Evolutionary conservation across 352 stramenopile genomes (phyloP).

Genomic region (Phytophthora cactorum): DNA sequence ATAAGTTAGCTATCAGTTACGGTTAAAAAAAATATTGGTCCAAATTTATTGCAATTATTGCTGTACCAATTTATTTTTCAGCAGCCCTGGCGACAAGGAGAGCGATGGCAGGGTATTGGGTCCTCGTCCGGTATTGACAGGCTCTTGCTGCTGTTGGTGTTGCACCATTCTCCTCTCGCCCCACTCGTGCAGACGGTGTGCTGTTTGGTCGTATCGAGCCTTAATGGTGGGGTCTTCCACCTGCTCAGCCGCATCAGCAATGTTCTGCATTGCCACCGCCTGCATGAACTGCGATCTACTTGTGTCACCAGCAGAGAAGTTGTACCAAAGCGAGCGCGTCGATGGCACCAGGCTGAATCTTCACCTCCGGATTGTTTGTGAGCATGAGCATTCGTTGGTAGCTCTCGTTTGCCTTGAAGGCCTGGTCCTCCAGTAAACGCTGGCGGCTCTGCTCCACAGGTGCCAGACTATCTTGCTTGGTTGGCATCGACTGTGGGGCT

Average conservation of each 20-base stretch:
- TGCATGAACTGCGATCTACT: conserved; percentile 33
- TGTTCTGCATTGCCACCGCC: conserved; percentile 30
- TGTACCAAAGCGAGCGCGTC: conserved; percentile 31
- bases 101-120: conserved; percentile 10
- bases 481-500: conserved; percentile 8
- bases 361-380: conserved; percentile 22
- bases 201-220: conserved; percentile 36
- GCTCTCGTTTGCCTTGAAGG: conserved; percentile 36
- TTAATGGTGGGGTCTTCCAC: conserved; percentile 35
- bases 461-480: conserved; percentile 22
- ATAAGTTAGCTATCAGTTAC: not conserved
- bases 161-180: conserved; percentile 35
- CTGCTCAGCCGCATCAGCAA: conserved; percentile 24
- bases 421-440: conserved; percentile 38
- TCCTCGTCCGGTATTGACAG: conserved; percentile 1
- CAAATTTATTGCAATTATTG: conserved; percentile 7
- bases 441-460: conserved; percentile 31
- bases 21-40: not conserved
- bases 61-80: conserved; percentile 4
- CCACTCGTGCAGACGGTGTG: conserved; percentile 42
- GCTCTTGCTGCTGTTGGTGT: conserved; percentile 13
- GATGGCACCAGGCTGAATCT: conserved; percentile 1
- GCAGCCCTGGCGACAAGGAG: conserved; percentile 22
- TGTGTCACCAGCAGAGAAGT: conserved; percentile 8
- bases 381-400: conserved; percentile 39